Conservation (phyloP, 73 alveolate species). For the Paramecium biaurelia region DNA sequence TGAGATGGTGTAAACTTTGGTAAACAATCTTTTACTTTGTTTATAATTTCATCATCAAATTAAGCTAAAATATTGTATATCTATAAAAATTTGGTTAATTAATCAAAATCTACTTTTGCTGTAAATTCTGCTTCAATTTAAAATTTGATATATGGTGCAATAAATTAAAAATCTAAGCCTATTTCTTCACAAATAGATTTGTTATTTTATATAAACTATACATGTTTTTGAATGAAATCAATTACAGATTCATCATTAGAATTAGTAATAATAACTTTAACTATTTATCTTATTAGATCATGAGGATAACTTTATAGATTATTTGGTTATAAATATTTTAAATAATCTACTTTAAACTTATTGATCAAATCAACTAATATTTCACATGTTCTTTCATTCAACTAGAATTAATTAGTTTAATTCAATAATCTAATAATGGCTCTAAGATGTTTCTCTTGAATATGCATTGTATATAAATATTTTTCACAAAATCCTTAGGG, state of each 20-base stretch:
- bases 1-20: neutral
- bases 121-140: neutral
- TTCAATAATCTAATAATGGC: neutral
- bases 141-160: neutral
- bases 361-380: neutral
- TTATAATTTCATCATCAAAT: neutral
- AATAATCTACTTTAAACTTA: neutral
- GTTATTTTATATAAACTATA: neutral
- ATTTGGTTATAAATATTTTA: neutral
- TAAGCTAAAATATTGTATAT: neutral
- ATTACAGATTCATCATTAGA: neutral
- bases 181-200: neutral
- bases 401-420: neutral
- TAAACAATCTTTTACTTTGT: neutral
- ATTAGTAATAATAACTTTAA: neutral
- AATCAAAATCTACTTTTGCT: neutral
- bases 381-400: neutral
- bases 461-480: neutral
- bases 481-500: neutral
- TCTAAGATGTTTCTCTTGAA: neutral
- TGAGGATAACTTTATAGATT: neutral
- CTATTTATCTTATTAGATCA: neutral
- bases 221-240: neutral
- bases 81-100: neutral
- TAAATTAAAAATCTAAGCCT: neutral